Base-by-base conservation (phyloP, 139 green algal genomes). In the Marvania coccoides region DNA sequence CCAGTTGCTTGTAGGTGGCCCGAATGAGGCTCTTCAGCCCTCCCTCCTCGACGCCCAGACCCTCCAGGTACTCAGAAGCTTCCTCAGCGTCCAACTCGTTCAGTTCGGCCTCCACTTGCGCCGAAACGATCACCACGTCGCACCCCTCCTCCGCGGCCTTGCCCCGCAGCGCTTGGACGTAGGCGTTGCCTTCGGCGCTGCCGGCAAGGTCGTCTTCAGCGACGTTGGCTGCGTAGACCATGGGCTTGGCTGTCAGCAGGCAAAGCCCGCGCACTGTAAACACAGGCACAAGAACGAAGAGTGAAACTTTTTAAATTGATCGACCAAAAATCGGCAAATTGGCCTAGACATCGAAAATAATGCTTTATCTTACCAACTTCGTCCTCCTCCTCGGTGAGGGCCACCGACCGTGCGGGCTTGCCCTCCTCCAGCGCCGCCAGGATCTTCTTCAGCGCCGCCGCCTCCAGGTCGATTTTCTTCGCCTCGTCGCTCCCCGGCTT, bases 161-260 rank as follows among this genome's bases (percentile, higher is more conserved):
- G 6, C 78, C 8, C 28, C 75, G 69, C 46, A 97, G 67, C 23
- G 84, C 78, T 71, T 87, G 42, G 10, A 97, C 91, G 60, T 97
- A 74, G 19, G 37, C n/a, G 80, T 98, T 97, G 74, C 70, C 67
- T 5, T 76, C 85, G 5, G 75, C 88, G 37, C 81, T 53, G 61
- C 87, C 66, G 1, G 84, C 87, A 1, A 99, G 81, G 57, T 98
- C 91, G 6, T 84, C 80, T 76, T 99, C 94, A 0, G 75, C 60
- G 23, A 98, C 92, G 66, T 98, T 98, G 15, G 90, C 93, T 1
- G 88, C 89, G 55, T 95, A 96, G 13, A 91, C 81, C 59, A 95
- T 76, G 8, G 88, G 88, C 72, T 96, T 96, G 46, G 86, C 70
- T 1, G 90, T 96, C 15, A 95, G 72, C 70, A 96, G 81, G n/a